Evolutionary conservation across 2,329 filamentous ascomycete species (phyloP).

Genomic region (Monosporascus sp.): DNA sequence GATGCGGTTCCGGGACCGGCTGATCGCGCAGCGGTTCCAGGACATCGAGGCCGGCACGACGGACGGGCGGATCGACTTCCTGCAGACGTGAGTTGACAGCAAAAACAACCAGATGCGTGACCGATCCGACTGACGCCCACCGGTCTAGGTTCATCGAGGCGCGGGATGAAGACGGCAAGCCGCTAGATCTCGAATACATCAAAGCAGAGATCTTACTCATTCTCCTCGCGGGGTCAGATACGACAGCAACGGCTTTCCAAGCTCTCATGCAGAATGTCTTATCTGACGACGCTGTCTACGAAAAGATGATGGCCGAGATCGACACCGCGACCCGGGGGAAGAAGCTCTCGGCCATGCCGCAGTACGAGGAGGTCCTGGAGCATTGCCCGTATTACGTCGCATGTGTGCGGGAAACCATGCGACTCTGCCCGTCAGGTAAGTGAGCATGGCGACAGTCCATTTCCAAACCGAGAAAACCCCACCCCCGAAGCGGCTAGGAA

Average conservation of each 20-base stretch:
- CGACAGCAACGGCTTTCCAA: conserved; percentile 45
- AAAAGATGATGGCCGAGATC: conserved; percentile 41
- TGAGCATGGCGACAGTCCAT: background rate
- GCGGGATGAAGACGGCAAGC: conserved; percentile 37
- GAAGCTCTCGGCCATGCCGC: conserved; percentile 27
- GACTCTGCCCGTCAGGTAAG: conserved; percentile 38
- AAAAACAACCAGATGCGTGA: background rate
- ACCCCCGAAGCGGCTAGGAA: no score
- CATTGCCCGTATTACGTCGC: conserved; percentile 42
- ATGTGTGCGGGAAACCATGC: conserved; percentile 45
- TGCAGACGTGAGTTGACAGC: conserved; percentile 38
- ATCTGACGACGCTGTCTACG: conserved; percentile 32
- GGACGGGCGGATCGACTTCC: conserved; percentile 40
- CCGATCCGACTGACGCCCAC: conserved; percentile 26
- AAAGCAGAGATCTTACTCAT: conserved; percentile 48
- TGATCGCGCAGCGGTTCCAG: conserved; percentile 41
- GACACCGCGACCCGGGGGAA: conserved; percentile 29
- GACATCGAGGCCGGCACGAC: conserved; percentile 41
- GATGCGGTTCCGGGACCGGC: conserved; percentile 51
- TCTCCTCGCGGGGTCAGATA: conserved; percentile 46
- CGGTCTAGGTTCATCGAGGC: conserved; percentile 36
- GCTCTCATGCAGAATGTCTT: conserved; percentile 39
- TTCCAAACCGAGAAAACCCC: no score
- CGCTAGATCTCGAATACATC: conserved; percentile 43
- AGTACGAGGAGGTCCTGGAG: conserved; percentile 36